Evolutionary conservation across 1,284 basidiomycete species (phyloP).

Genomic region (Microstroma glucosiphilum): DNA sequence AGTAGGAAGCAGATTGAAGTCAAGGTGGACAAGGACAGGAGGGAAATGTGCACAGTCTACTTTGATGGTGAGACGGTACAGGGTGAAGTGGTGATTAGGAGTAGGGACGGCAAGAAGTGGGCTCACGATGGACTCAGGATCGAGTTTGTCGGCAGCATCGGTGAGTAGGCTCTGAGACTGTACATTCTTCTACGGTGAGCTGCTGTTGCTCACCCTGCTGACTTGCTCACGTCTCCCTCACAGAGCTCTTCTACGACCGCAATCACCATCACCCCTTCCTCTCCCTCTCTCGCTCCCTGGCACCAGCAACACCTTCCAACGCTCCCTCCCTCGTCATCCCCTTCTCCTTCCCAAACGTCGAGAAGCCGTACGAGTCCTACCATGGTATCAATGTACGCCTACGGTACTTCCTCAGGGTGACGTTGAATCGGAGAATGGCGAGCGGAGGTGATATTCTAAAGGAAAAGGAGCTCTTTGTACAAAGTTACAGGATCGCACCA

Average conservation of each 20-base stretch:
- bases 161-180: constrained; percentile 55
- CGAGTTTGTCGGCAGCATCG: constrained; percentile 93
- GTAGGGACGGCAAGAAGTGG: constrained; percentile 89
- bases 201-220: neutral
- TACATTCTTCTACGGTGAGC: neutral
- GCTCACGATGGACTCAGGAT: constrained; percentile 96
- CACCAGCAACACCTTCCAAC: constrained; percentile 59
- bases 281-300: constrained; percentile 87
- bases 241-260: constrained; percentile 91
- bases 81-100: constrained; percentile 79
- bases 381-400: constrained; percentile 82
- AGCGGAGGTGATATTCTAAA: constrained; percentile 65
- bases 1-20: constrained; percentile 66
- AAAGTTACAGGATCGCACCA: constrained; percentile 95
- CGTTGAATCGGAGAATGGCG: constrained; percentile 80
- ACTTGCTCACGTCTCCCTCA: neutral
- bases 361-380: constrained; percentile 98
- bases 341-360: constrained; percentile 96
- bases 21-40: constrained; percentile 67
- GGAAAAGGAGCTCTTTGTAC: constrained; percentile 93
- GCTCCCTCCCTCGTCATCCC: constrained; percentile 3
- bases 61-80: constrained; percentile 86
- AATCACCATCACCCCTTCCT: constrained; percentile 98
- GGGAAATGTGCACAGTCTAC: constrained; percentile 80
- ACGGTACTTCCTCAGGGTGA: constrained; percentile 81